A percentile compares a stretch with the other conserved stretches of the same genome.
Evolutionary conservation across 2,329 filamentous ascomycete genomes (phyloP).

Genomic region (Colletotrichum phormii): DNA sequence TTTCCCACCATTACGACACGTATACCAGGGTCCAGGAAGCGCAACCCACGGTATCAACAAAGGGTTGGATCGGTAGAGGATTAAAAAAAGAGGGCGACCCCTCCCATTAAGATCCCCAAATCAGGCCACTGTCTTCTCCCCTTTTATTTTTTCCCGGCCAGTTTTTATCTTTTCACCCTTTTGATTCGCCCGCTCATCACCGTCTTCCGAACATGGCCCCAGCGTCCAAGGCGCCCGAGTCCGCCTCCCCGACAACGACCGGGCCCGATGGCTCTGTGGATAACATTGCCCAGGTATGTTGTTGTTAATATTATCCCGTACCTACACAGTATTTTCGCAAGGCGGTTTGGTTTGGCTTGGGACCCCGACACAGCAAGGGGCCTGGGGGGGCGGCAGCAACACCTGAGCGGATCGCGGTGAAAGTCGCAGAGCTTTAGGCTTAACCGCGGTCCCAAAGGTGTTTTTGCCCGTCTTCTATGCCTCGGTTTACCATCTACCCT

Average conservation of each 20-base stretch:
- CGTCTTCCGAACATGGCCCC: constrained; percentile 35
- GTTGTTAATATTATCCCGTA: not conserved
- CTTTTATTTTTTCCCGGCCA: constrained; percentile 6
- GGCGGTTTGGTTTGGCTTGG: not conserved
- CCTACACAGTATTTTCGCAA: constrained; percentile 20
- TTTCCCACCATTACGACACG: constrained; percentile 25
- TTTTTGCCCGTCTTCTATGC: not conserved
- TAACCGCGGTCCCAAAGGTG: not conserved
- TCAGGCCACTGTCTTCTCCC: constrained; percentile 33
- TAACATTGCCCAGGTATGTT: constrained; percentile 37
- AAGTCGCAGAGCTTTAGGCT: constrained; percentile 20
- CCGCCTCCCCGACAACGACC: constrained; percentile 34
- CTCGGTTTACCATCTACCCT: not conserved
- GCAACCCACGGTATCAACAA: too few relatives aligned
- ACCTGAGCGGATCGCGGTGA: constrained; percentile 8
- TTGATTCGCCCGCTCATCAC: constrained; percentile 29
- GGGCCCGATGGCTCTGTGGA: constrained; percentile 32
- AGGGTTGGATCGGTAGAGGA: not conserved
- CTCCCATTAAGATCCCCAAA: constrained; percentile 31
- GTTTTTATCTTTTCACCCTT: constrained; percentile 1
- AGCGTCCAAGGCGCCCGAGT: constrained; percentile 31
- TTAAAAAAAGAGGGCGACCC: constrained; percentile 32
- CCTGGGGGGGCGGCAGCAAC: not conserved
- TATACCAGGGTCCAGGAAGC: not conserved
- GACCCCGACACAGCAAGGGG: constrained; percentile 15